These are phyloP conservation scores for Solanum bulbocastanum DNA, from an alignment of 257 asterid species.

Conservation along the genomic window DNA sequence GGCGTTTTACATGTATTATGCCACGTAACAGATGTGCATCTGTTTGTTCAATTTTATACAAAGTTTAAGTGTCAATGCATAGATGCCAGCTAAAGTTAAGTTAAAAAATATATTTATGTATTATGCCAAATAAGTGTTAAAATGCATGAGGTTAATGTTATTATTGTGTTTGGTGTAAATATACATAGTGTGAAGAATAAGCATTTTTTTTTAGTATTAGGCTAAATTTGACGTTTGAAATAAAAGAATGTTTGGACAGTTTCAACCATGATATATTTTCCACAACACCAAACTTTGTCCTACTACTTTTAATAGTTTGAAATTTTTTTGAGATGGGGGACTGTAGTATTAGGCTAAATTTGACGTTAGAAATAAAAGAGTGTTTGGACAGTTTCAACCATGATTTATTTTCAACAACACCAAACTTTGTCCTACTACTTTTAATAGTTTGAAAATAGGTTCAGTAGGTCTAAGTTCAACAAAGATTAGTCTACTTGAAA, in stretches of 20 bases:
- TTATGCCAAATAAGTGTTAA: not conserved
- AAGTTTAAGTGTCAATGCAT: too few relatives aligned
- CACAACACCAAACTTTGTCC: not conserved
- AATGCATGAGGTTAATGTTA: not conserved
- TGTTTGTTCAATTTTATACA: too few relatives aligned
- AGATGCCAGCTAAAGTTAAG: not conserved
- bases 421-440: not conserved
- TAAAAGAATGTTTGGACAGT: not conserved
- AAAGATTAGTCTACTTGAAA: not conserved
- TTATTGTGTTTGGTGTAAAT: not conserved
- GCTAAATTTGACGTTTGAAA: not conserved
- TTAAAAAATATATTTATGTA: too few relatives aligned
- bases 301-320: not conserved
- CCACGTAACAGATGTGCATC: fast-evolving
- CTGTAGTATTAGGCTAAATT: not conserved
- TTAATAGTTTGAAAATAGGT: not conserved
- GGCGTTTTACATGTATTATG: too few relatives aligned
- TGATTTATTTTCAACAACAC: not conserved
- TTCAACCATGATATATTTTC: not conserved
- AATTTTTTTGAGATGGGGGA: not conserved
- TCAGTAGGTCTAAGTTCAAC: not conserved
- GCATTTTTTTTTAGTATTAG: not conserved
- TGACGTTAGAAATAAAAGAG: not conserved
- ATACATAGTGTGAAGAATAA: not conserved
- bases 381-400: not conserved